These are phyloP conservation scores for Fusarium sp. DNA, from an alignment of 2,329 filamentous ascomycete species.

Conservation along the genomic window DNA sequence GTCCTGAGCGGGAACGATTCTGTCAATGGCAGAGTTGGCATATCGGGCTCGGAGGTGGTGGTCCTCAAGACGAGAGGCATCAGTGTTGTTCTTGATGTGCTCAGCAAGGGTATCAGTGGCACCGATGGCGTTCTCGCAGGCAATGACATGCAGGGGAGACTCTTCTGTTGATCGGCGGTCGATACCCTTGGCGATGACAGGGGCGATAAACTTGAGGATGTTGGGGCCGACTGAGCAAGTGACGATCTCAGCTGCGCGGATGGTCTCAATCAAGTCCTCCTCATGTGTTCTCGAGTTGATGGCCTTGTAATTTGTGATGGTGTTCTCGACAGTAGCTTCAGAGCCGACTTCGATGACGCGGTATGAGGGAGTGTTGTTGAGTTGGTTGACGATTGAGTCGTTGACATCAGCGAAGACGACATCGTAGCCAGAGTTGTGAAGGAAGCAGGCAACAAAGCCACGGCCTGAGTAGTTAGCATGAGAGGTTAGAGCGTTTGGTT, in stretches of 20 bases:
- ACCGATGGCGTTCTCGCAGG: conserved; percentile 97
- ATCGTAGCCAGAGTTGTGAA: conserved; percentile 94
- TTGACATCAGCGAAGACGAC: conserved; percentile 97
- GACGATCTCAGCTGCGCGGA: conserved; percentile 86
- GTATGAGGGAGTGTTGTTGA: conserved; percentile 82
- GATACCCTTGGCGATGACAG: conserved; percentile 94
- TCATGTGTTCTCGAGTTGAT: conserved; percentile 94
- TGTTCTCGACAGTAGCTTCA: conserved; percentile 82
- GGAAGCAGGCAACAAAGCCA: conserved; percentile 89
- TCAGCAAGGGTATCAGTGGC: conserved; percentile 88
- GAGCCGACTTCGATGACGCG: conserved; percentile 91
- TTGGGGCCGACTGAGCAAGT: conserved; percentile 98
- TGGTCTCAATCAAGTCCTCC: conserved; percentile 83
- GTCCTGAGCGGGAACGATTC: conserved; percentile 94
- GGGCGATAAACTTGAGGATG: conserved; percentile 95
- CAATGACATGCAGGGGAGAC: conserved; percentile 87
- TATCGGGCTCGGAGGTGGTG: conserved; percentile 83
- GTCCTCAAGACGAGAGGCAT: conserved; percentile 70
- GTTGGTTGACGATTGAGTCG: conserved; percentile 79
- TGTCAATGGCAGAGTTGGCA: conserved; percentile 98
- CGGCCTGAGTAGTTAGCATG: conserved; percentile 57
- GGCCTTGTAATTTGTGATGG: conserved; percentile 94
- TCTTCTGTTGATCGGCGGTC: conserved; percentile 72
- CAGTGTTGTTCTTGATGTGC: conserved; percentile 83
- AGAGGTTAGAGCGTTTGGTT: not conserved